Conservation (phyloP, 495 filamentous ascomycete species). For the Penicillium cosmopolitanum region DNA sequence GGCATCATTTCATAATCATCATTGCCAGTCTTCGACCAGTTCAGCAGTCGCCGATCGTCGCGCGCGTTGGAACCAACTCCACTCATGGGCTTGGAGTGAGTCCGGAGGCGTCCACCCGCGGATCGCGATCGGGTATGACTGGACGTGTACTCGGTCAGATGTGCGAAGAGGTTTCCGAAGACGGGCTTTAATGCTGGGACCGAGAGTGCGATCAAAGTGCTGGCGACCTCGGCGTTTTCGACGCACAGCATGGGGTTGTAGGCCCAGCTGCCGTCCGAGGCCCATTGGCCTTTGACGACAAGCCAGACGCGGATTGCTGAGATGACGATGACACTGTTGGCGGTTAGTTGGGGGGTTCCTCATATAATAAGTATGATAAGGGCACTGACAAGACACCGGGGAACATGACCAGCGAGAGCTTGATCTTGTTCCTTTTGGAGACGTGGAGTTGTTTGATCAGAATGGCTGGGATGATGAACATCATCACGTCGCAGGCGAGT, state of each 20-base stretch:
- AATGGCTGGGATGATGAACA: constrained; percentile 47
- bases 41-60: constrained; percentile 31
- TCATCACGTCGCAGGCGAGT: constrained; percentile 45
- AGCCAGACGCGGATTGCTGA: constrained; percentile 47
- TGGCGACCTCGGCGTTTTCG: constrained; percentile 48
- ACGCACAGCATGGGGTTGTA: constrained; percentile 50
- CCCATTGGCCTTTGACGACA: constrained; percentile 45
- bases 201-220: constrained; percentile 49
- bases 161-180: constrained; percentile 36
- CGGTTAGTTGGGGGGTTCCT: constrained; percentile 8
- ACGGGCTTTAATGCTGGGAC: constrained; percentile 49
- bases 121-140: constrained; percentile 31
- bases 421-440: constrained; percentile 37
- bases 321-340: constrained; percentile 43
- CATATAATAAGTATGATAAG: neutral
- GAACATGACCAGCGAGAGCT: constrained; percentile 45
- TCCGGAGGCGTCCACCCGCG: constrained; percentile 15
- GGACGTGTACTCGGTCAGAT: constrained; percentile 30
- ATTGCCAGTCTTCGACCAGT: constrained; percentile 26
- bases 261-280: constrained; percentile 44
- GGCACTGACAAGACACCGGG: constrained; percentile 47
- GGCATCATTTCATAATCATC: constrained; percentile 40
- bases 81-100: constrained; percentile 25
- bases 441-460: constrained; percentile 44
- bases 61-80: constrained; percentile 17